Base-by-base conservation (phyloP, 2,329 filamentous ascomycete species). In the Penicillium glabrum region DNA sequence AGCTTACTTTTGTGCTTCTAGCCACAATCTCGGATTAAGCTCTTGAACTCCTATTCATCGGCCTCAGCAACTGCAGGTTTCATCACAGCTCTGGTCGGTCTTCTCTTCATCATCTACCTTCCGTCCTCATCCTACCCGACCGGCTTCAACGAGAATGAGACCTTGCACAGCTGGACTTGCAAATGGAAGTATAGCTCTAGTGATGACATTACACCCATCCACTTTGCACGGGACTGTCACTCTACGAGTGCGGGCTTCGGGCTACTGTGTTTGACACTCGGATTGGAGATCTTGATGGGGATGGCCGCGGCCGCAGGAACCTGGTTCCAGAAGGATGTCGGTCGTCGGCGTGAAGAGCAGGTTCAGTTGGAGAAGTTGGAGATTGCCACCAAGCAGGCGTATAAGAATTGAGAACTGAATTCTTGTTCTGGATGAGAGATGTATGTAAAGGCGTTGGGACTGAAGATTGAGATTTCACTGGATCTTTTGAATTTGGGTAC, bases 151-250 rank as follows among this genome's bases (percentile, higher is more conserved):
- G 26, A 59, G 1, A 69, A 69, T 33, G 73, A 77, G 57, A 76
- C 75, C 7, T 65, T 77, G n/a, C 67, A 72, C 19, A 72, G 70
- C 39, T 77, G 75, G 75, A 75, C 75, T 8, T 77, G 75, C 60
- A 77, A 74, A 54, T 77, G 74, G 74, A 67, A 69, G 31, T 37
- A 45, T 3, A 61, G 66, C 9, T 56, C 56, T 5, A 54, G 62
- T 31, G 64, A 62, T 10, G 55, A 59, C 0, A 33, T 48, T 1
- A 53, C 70, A 3, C 76, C 77, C 1, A 57, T 61, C 5, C 63
- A 72, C 27, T 79, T 79, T 54, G 60, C 65, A 4, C 66, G 74
- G 3, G 66, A 78, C 46, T 79, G 77, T 55, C 55, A 58, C 13
- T 70, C 73, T 37, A 76, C 69, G 5, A 66, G 68, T 8, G 75